Base-by-base conservation (phyloP, 805 yeast genomes). In the Cyberlindnera americana region DNA sequence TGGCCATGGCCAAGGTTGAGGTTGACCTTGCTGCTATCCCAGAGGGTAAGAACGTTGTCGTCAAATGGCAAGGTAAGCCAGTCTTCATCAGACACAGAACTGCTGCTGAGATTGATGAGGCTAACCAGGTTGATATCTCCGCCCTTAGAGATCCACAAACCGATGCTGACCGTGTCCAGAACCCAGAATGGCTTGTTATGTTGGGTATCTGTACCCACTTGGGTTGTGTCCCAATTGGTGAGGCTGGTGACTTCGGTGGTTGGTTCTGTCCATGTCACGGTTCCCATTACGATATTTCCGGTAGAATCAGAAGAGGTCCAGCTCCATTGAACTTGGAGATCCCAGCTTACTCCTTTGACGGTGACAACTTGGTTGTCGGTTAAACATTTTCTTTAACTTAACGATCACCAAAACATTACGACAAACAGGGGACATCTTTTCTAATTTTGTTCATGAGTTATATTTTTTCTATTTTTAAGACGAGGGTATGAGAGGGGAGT, bases 231-330 rank as follows among this genome's bases (percentile, higher is more conserved):
- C 99, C 99, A 56, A 93, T 93, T 62, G 99, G 99, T 66, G 98
- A 93, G 75, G 83, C 97, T 54, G 99, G 99, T 73, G 99, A 93
- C 70, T 93, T 78, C 59, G 98, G 97, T 67, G 99, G 99, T 67
- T 93, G 99, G 99, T 93, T 93, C 91, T 93, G 99, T 72, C 99
- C 99, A 53, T 93, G 99, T 77, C 99, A 95, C 78, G 99, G 99
- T 79, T 91, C 98, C 64, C 99, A 95, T 71, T 93, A 93, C 72
- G 99, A 93, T 73, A 95, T 95, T 73, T 90, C 97, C 50, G 99
- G 99, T 69, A 91, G 99, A 83, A 91, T 93, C 66, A 88, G 99
- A 82, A 91, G 81, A 75, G 99, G 99, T 58, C 99, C 99, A 58
- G 99, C 99, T 65, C 99, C 99, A 63, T 79, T 88, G 69, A 93